These are phyloP conservation scores for Neocatenulostroma microsporum DNA, from an alignment of 2,329 filamentous ascomycete species.

Conservation along the genomic window DNA sequence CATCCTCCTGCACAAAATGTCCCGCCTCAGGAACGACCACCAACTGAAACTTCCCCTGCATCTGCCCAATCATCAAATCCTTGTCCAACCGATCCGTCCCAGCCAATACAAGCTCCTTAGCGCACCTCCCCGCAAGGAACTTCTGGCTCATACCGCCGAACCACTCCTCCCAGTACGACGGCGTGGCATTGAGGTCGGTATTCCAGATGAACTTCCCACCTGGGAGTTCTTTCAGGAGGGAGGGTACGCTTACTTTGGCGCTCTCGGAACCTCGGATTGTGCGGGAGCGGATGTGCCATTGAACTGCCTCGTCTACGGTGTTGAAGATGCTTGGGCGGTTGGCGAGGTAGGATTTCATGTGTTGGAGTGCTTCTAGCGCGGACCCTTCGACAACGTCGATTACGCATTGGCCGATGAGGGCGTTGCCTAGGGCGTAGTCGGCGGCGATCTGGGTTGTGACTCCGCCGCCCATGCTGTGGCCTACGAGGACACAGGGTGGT, in stretches of 20 bases:
- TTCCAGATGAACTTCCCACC: slow-evolving; percentile 63
- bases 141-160: slow-evolving; percentile 81
- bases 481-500: slow-evolving; percentile 73
- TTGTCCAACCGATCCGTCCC: slow-evolving; percentile 87
- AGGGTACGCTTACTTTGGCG: slow-evolving; percentile 81
- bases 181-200: slow-evolving; percentile 74
- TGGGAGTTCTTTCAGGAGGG: slow-evolving; percentile 50
- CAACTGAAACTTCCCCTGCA: slow-evolving; percentile 96
- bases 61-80: slow-evolving; percentile 89
- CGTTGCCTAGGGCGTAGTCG: slow-evolving; percentile 49
- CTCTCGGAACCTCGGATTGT: slow-evolving; percentile 77
- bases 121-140: slow-evolving; percentile 72
- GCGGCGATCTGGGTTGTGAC: slow-evolving; percentile 79
- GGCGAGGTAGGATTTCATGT: slow-evolving; percentile 86
- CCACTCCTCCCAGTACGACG: slow-evolving; percentile 92
- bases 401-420: slow-evolving; percentile 77
- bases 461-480: slow-evolving; percentile 87
- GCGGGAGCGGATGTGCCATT: slow-evolving; percentile 86
- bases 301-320: slow-evolving; percentile 70
- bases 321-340: slow-evolving; percentile 71
- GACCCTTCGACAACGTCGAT: slow-evolving; percentile 93
- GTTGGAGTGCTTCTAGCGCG: slow-evolving; percentile 86
- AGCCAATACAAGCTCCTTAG: slow-evolving; percentile 76
- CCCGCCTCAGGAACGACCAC: slow-evolving; percentile 92
- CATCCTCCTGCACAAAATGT: slow-evolving; percentile 94